Evolutionary conservation across 2,329 filamentous ascomycete species (phyloP).

Genomic region (Paecilomyces sp.): DNA sequence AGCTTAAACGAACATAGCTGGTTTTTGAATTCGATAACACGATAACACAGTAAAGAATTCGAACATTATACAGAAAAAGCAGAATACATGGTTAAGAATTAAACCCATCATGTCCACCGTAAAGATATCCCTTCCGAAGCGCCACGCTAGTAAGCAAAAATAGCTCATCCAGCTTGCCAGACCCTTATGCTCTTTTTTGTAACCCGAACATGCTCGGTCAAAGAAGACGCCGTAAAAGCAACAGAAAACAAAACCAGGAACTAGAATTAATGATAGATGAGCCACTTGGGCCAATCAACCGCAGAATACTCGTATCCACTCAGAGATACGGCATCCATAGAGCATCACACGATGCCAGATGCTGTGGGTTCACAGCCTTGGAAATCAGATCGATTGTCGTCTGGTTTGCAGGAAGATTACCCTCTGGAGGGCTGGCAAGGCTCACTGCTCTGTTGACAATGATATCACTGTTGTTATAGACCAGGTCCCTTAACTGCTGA

Average conservation of each 20-base stretch:
- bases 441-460: slow-evolving; percentile 87
- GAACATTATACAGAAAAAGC: slow-evolving; percentile 4
- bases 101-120: slow-evolving; percentile 1
- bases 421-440: slow-evolving; percentile 69
- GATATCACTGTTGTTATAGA: slow-evolving; percentile 78
- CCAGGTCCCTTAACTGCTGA: slow-evolving; percentile 66
- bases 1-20: neutral
- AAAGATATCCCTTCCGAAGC: slow-evolving; percentile 10
- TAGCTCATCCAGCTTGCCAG: slow-evolving; percentile 4
- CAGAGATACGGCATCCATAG: slow-evolving; percentile 96
- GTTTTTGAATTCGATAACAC: neutral
- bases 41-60: neutral
- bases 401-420: slow-evolving; percentile 85
- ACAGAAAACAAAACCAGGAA: slow-evolving; percentile 5
- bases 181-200: slow-evolving; percentile 3
- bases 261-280: slow-evolving; percentile 1
- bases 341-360: slow-evolving; percentile 79
- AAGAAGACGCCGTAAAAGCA: slow-evolving; percentile 13
- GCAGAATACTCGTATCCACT: slow-evolving; percentile 3
- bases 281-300: neutral
- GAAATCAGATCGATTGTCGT: slow-evolving; percentile 92
- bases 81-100: slow-evolving; percentile 5
- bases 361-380: slow-evolving; percentile 86
- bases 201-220: slow-evolving; percentile 3
- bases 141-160: slow-evolving; percentile 13